A percentile compares a stretch with the other conserved stretches of the same genome.
phyloP scores from a whole-genome alignment of 2,329 filamentous ascomycete genomes.

The Fusarium anguioides region DNA sequence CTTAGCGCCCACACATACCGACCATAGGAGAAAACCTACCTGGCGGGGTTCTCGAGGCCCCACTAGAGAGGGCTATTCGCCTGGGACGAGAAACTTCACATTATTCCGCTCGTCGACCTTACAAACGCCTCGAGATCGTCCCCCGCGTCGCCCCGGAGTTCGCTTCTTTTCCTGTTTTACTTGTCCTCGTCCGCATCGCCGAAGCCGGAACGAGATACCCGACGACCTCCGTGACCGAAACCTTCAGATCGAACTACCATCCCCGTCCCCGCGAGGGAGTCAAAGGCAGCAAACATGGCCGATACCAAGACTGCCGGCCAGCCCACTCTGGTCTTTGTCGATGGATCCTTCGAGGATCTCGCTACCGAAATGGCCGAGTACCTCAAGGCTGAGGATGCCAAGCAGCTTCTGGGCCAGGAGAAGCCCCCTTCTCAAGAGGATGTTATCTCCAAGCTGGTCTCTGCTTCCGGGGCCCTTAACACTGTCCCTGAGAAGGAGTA shows the following conservation, averaged over 20 bases:
- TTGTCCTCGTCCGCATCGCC: conserved; percentile 27
- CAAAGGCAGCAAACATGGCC: conserved; percentile 42
- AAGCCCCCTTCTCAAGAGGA: conserved; percentile 79
- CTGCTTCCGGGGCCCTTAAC: conserved; percentile 81
- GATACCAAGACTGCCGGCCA: conserved; percentile 57
- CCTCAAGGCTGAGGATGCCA: conserved; percentile 83
- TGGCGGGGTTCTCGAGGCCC: conserved; percentile 52
- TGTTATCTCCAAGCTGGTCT: conserved; percentile 88
- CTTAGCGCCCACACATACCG: conserved; percentile 56
- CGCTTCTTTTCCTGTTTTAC: conserved; percentile 5
- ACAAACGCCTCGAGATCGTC: conserved; percentile 44
- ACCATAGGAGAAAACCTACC: conserved; percentile 50
- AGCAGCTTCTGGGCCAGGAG: conserved; percentile 77
- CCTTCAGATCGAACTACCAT: conserved; percentile 27
- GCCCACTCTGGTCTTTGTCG: conserved; percentile 78
- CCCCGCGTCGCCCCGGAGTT: conserved; percentile 30
- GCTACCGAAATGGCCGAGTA: conserved; percentile 95
- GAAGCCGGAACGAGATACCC: conserved; percentile 33
- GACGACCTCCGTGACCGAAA: conserved; percentile 36
- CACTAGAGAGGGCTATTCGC: conserved; percentile 55
- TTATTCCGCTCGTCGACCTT: conserved; percentile 46
- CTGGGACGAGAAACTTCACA: conserved; percentile 49
- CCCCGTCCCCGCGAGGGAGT: conserved; percentile 25
- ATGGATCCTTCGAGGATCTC: conserved; percentile 94
- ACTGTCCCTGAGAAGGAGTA: conserved; percentile 95